Conservation (phyloP, 2,329 filamentous ascomycete species). For the Venturia carpophila region DNA sequence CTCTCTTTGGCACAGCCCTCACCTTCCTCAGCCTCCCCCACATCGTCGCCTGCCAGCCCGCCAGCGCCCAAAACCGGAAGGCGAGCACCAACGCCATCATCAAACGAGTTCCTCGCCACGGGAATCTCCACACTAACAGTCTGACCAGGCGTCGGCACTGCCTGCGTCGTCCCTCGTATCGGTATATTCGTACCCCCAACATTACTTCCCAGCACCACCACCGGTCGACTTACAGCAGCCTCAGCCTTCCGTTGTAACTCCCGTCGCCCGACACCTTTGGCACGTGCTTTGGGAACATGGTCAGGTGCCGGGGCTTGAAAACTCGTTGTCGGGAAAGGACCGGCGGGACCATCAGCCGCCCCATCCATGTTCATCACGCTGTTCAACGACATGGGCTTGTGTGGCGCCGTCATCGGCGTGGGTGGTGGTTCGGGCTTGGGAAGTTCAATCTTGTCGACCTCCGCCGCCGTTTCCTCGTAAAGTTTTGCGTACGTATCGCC, state of each 20-base stretch:
- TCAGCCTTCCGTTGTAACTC: constrained; percentile 54
- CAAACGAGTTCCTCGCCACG: background rate
- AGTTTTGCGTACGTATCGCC: constrained; percentile 79
- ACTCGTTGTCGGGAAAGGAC: constrained; percentile 22
- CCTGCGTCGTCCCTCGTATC: constrained; percentile 13
- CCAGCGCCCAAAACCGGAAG: background rate
- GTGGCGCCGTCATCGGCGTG: constrained; percentile 20
- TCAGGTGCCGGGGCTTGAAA: constrained; percentile 20
- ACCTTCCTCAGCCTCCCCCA: background rate
- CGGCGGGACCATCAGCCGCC: constrained; percentile 20
- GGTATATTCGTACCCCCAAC: constrained; percentile 11
- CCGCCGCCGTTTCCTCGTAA: constrained; percentile 58
- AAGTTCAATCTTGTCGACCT: constrained; percentile 44
- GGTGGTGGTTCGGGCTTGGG: constrained; percentile 37
- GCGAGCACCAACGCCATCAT: background rate
- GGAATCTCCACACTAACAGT: constrained; percentile 21
- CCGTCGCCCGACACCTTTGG: constrained; percentile 51
- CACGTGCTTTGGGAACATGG: constrained; percentile 30
- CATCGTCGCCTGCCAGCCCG: background rate
- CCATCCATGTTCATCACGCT: constrained; percentile 31
- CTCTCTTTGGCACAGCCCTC: constrained; percentile 27
- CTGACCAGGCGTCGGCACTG: constrained; percentile 22
- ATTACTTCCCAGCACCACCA: background rate
- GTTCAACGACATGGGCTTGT: constrained; percentile 24
- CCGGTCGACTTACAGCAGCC: constrained; percentile 34